Evolutionary conservation across 2,329 filamentous ascomycete genomes (phyloP), one percentile per base, ranked within the genome.

Genomic region (Fusarium sp.): DNA sequence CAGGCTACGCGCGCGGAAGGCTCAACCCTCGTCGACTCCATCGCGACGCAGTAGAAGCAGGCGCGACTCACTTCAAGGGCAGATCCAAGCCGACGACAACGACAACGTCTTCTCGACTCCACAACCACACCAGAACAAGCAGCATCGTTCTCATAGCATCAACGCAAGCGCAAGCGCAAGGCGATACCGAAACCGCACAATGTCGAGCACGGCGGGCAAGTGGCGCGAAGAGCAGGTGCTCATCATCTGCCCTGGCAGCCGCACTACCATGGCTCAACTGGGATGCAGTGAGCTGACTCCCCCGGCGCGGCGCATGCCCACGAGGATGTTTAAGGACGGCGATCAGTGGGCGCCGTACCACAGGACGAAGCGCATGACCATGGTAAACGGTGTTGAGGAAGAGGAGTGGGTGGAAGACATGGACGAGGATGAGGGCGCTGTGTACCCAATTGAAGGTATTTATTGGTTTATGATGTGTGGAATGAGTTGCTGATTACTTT

Each of bases 301-400:
- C 44, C 93, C 96, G n/a, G 87, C 90, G 67, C 88, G 92, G 79
- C 92, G 93, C 72, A 87, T 98, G 72, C 89, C 92, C 31, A 97
- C 95, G 80, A 91, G 96, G 83, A 97, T 99, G 93, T 99, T 98
- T 58, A 89, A 90, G 72, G 93, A 96, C 63, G 89, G 91, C 77
- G 93, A 89, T 77, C 91, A 95, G 31, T 89, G 85, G 83, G 79
- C 84, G 76, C 93, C 95, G 2, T 91, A 93, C 74, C 90, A 92
- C 76, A 91, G 96, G 25, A 91, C 89, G 58, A 90, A 85, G 81
- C 84, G 85, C 72, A 87, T 82, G 78, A 89, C 85, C 82, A 77
- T 80, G 29, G 79, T 77, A 16, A 83, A 84, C 61, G 82, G 83
- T 18, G 77, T 75, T 10, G 80, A 83, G 50, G 87, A 89, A 27